phyloP scores from a whole-genome alignment of 352 stramenopile species.

The Globisporangium radiosum region DNA sequence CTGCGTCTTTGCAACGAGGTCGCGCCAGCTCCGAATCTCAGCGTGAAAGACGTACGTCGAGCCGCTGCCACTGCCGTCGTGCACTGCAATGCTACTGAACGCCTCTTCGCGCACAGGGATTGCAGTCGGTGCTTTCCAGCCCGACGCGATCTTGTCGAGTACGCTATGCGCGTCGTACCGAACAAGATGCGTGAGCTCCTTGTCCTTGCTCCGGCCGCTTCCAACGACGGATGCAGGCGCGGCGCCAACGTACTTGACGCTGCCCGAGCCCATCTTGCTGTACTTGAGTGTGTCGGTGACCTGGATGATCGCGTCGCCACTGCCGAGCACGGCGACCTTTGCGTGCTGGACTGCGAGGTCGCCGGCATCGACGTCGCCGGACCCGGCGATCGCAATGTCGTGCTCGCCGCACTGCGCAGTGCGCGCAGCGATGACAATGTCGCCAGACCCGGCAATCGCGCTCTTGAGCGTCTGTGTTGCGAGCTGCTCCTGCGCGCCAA shows the following conservation, averaged over 20 bases:
- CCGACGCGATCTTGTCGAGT: slow-evolving; percentile 3
- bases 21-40: slow-evolving; percentile 13
- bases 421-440: slow-evolving; percentile 14
- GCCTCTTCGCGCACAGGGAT: slow-evolving; percentile 9
- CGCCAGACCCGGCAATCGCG: slow-evolving; percentile 16
- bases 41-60: slow-evolving; percentile 1
- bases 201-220: neutral
- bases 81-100: slow-evolving; percentile 9
- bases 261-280: slow-evolving; percentile 14
- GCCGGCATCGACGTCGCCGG: slow-evolving; percentile 15
- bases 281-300: slow-evolving; percentile 5
- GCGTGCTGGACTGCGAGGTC: slow-evolving; percentile 13
- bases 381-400: slow-evolving; percentile 19
- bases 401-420: slow-evolving; percentile 7
- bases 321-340: slow-evolving; percentile 14
- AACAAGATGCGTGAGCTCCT: slow-evolving; percentile 2
- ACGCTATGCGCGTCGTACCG: slow-evolving; percentile 1
- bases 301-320: slow-evolving; percentile 15
- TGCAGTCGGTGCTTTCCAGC: slow-evolving; percentile 1
- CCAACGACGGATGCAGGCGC: slow-evolving; percentile 5
- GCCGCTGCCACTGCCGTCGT: neutral
- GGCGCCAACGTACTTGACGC: slow-evolving; percentile 11
- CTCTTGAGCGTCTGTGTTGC: slow-evolving; percentile 9
- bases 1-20: slow-evolving; percentile 3
- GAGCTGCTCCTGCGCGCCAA: slow-evolving; percentile 16